Base-by-base conservation (phyloP, 768 basidiomycete genomes). In the Trametes meyenii region DNA sequence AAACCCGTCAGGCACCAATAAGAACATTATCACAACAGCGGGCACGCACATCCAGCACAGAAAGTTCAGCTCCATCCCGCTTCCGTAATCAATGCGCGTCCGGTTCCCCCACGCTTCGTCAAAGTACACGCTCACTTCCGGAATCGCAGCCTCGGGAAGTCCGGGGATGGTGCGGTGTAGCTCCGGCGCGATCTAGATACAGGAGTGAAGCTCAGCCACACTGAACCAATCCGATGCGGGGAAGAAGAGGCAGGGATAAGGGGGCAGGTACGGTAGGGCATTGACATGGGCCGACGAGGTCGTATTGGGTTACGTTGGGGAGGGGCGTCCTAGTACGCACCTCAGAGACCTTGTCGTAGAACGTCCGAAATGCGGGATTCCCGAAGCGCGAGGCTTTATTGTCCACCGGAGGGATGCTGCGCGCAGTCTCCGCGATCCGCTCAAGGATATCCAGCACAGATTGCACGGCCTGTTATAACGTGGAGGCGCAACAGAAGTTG, bases 41-140 rank as follows among this genome's bases (percentile, higher is more conserved):
- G 2, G 26, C 12, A 78, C 93, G 66, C 71, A 97, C 96, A 98
- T 71, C 95, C 95, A 98, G 69, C 96, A 98, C 2, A 98, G 61
- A 70, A 98, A 99, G 74, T 98, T 96, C 45, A 98, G 81, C 71
- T 99, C 97, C 96, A 98, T 98, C 14, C 97, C 97, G 68, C 95
- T 97, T n/a, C 97, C 97, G 74, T 99, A 99, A 75, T 99, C 97
- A 55, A 99, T 94, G 10, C 97, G 80, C 50, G 89, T 85, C 29
- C 90, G 79, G 72, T 91, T 97, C 0, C 97, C 97, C 96, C 96
- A 98, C 16, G 88, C 76, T 70, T 96, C 92, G 39, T 79, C 76
- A 69, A 98, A 90, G 72, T 98, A 99, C 0, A 78, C 80, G 2
- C 87, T 83, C 3, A 97, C 74, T 70, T 98, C 96, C 5, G 78